These are phyloP conservation scores for Porphyrellus cyaneotinctus DNA, from an alignment of 768 basidiomycete species.

Conservation along the genomic window DNA sequence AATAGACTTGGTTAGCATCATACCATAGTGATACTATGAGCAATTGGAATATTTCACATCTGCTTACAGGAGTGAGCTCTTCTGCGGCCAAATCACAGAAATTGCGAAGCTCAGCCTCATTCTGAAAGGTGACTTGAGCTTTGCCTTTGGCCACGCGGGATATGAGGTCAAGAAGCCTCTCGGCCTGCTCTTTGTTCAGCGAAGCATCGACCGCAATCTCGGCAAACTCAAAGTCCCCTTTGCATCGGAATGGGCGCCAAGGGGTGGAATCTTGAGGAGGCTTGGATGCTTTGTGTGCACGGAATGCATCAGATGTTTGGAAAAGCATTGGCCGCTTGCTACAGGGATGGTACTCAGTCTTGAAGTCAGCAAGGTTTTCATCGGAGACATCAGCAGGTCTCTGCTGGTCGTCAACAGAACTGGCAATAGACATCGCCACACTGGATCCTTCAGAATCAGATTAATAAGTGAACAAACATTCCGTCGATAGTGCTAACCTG, in stretches of 20 bases:
- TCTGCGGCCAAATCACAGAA: too few species aligned
- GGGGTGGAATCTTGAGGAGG: not conserved
- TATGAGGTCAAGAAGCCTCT: constrained; percentile 7
- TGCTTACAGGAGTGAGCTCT: not conserved
- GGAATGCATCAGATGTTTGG: too few species aligned
- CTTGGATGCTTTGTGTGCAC: not conserved
- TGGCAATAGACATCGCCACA: too few species aligned
- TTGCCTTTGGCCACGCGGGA: constrained; percentile 7
- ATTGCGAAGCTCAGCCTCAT: constrained; percentile 1
- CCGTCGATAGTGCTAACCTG: too few species aligned
- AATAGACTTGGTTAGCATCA: too few species aligned
- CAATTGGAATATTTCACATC: not conserved
- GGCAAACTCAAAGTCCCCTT: constrained; percentile 7
- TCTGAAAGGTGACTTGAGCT: constrained; percentile 15
- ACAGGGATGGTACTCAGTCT: constrained; percentile 25
- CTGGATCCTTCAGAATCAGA: too few species aligned
- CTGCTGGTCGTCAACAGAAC: too few species aligned
- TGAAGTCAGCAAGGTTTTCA: constrained; percentile 12
- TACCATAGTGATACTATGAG: not conserved
- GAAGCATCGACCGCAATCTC: constrained; percentile 10
- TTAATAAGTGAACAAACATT: too few species aligned
- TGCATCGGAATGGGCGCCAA: not conserved
- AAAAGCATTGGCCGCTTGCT: constrained; percentile 6
- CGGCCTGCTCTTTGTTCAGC: constrained; percentile 4
- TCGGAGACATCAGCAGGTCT: too few species aligned